phyloP scores from a whole-genome alignment of 805 yeast species.

The Metschnikowia dekortorum region DNA sequence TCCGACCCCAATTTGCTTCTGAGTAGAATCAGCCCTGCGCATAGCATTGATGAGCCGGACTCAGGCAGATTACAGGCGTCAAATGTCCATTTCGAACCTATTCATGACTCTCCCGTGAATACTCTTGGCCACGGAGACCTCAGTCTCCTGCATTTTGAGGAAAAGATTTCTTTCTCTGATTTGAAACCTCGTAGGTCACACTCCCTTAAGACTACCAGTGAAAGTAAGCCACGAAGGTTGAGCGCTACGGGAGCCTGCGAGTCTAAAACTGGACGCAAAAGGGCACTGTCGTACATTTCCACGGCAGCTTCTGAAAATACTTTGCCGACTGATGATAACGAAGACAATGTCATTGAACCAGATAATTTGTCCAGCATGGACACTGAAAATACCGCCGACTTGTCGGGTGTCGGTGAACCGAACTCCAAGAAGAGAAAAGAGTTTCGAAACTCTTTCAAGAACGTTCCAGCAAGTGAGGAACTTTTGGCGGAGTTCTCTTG shows the following conservation, averaged over 20 bases:
- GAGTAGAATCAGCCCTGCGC: background rate
- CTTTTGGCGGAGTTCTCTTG: conserved; percentile 61
- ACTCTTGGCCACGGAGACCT: conserved; percentile 49
- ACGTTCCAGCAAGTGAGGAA: conserved; percentile 46
- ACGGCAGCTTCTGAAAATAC: conserved; percentile 12
- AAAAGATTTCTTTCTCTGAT: background rate
- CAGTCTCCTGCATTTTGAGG: conserved; percentile 26
- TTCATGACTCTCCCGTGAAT: conserved; percentile 43
- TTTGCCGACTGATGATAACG: conserved; percentile 13
- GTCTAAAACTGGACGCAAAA: conserved; percentile 19
- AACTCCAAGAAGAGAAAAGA: conserved; percentile 48
- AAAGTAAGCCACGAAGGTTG: conserved; percentile 14
- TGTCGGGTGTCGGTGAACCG: conserved; percentile 5
- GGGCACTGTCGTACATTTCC: conserved; percentile 15
- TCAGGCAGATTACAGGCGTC: conserved; percentile 11
- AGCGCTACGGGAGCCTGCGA: conserved; percentile 17
- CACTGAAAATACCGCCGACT: conserved; percentile 9
- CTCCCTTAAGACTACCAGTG: conserved; percentile 7
- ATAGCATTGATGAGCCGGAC: background rate
- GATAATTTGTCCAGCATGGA: conserved; percentile 14
- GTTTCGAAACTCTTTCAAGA: conserved; percentile 56
- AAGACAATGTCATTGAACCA: conserved; percentile 11
- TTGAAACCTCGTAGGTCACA: conserved; percentile 13
- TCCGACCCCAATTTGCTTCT: background rate
- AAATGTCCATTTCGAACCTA: conserved; percentile 44